These are phyloP conservation scores for Crepidotus variabilis DNA, from an alignment of 768 basidiomycete genomes.

Conservation along the genomic window DNA sequence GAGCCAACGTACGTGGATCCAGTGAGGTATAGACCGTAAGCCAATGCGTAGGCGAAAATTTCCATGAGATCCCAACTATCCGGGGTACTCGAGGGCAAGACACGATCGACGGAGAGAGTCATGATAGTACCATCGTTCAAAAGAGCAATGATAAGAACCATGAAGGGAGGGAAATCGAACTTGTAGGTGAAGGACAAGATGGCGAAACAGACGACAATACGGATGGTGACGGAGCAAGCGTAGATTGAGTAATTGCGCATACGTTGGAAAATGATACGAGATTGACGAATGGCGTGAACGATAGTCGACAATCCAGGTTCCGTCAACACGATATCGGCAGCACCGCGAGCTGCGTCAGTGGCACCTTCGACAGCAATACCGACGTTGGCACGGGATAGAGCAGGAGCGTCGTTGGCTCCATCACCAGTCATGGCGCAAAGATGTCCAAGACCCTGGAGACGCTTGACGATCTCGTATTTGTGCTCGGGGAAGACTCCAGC, in stretches of 20 bases:
- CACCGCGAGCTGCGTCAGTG: slow-evolving; percentile 97
- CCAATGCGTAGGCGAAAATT: slow-evolving; percentile 94
- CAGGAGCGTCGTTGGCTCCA: slow-evolving; percentile 98
- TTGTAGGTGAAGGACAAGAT: slow-evolving; percentile 94
- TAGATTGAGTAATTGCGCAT: slow-evolving; percentile 99
- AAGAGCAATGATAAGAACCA: slow-evolving; percentile 97
- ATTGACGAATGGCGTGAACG: slow-evolving; percentile 97
- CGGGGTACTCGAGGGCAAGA: slow-evolving; percentile 87
- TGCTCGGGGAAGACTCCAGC: slow-evolving; percentile 99
- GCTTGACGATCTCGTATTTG: slow-evolving; percentile 99
- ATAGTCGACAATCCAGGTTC: slow-evolving; percentile 99
- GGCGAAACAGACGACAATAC: slow-evolving; percentile 97
- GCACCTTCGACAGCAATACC: slow-evolving; percentile 99
- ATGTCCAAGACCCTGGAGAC: slow-evolving; percentile 93
- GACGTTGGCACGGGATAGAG: slow-evolving; percentile 96
- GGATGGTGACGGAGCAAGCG: slow-evolving; percentile 93
- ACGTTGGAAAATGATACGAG: slow-evolving; percentile 99
- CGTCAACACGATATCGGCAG: slow-evolving; percentile 96
- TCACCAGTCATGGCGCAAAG: slow-evolving; percentile 99
- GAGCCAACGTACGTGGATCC: slow-evolving; percentile 71
- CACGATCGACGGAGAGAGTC: slow-evolving; percentile 95
- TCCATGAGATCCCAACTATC: slow-evolving; percentile 96
- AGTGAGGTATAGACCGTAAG: slow-evolving; percentile 93
- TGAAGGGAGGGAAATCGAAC: slow-evolving; percentile 99
- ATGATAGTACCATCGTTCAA: slow-evolving; percentile 99